These are phyloP conservation scores for Ilex asprella DNA, from an alignment of 257 asterid species.

Conservation along the genomic window DNA sequence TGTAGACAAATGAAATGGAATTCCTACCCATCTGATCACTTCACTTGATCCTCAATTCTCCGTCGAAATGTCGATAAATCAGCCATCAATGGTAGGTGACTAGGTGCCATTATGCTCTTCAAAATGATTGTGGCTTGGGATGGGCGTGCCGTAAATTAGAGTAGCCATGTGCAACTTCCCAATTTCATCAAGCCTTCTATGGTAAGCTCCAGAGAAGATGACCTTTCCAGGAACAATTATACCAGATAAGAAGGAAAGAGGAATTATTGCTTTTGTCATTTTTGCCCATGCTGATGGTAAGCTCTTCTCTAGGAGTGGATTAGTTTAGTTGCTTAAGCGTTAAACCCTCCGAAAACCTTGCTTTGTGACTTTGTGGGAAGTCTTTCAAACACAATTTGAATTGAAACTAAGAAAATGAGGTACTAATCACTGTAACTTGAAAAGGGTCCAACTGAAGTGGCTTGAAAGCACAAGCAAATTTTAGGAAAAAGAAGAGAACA, in stretches of 20 bases:
- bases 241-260: constrained; percentile 7
- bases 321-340: constrained; percentile 53
- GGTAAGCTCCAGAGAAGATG: constrained; percentile 7
- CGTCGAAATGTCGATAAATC: too few relatives aligned
- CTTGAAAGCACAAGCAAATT: constrained; percentile 5
- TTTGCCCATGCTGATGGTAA: constrained; percentile 25
- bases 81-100: too few relatives aligned
- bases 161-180: too few relatives aligned
- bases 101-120: background rate
- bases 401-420: background rate
- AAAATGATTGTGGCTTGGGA: background rate
- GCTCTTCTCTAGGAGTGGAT: constrained; percentile 29
- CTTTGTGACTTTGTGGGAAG: constrained; percentile 23
- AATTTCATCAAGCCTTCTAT: background rate
- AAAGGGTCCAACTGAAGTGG: constrained; percentile 6
- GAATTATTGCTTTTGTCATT: constrained; percentile 17
- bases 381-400: constrained; percentile 12
- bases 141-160: too few relatives aligned
- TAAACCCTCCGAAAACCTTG: constrained; percentile 40
- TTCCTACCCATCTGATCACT: too few relatives aligned
- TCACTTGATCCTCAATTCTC: too few relatives aligned
- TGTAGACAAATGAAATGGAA: too few relatives aligned
- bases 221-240: constrained; percentile 7
- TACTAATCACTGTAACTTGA: background rate
- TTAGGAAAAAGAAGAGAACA: background rate